These are phyloP conservation scores for Nannochloropsis granulata DNA, from an alignment of 108 stramenopile species.

Conservation along the genomic window DNA sequence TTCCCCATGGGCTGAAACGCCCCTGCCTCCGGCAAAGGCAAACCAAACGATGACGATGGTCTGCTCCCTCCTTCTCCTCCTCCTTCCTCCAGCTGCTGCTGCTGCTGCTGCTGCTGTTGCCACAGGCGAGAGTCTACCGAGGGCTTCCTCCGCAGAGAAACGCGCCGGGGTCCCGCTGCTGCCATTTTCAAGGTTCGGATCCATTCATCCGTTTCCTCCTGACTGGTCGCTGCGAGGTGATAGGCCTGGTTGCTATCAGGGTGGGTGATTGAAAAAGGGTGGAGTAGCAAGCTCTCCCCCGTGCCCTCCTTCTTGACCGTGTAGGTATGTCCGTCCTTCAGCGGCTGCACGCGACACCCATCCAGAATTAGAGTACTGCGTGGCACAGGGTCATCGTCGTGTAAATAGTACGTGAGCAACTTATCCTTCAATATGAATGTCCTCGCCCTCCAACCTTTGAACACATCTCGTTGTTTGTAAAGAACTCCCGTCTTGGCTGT, in stretches of 20 bases:
- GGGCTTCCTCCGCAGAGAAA: not conserved
- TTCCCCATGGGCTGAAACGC: not conserved
- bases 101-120: not conserved
- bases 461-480: not conserved
- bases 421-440: not conserved
- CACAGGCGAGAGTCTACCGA: not conserved
- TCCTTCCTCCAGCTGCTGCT: not conserved
- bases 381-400: not conserved
- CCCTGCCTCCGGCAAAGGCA: not conserved
- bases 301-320: not conserved
- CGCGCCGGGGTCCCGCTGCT: not conserved
- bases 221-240: not conserved
- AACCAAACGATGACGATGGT: not conserved
- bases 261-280: not conserved
- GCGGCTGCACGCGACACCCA: not conserved
- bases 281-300: not conserved
- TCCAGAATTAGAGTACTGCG: not conserved
- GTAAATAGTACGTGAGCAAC: not conserved
- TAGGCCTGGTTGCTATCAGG: not conserved
- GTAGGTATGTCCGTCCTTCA: not conserved
- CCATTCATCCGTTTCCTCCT: not conserved
- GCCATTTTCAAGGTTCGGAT: not conserved
- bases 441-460: not conserved
- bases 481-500: not conserved
- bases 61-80: not conserved